Evolutionary conservation across 2,329 filamentous ascomycete genomes (phyloP), one percentile per base, ranked within the genome.

Genomic region (Mycosphaerella sp.): DNA sequence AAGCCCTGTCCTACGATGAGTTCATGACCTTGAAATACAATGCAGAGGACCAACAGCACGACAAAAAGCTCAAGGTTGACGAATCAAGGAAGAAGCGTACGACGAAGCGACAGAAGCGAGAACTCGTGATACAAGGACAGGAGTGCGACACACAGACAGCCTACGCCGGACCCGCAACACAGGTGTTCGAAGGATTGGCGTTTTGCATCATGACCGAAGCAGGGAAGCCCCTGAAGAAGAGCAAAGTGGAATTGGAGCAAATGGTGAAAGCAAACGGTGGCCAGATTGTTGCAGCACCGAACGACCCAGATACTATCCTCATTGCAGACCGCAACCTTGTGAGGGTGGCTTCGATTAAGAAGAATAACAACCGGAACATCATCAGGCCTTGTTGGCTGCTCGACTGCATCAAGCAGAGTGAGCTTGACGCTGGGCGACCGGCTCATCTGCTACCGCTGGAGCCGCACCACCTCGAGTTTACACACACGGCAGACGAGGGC

Each of bases 191-290:
- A 7, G 86, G 87, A 0, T 71, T 93, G 11, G 84, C 82, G 40
- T 95, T 96, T 67, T 95, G 64, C 65, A 80, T 97, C 17, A 79
- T 96, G 66, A 91, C 86, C 1, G 90, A 95, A 49, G 83, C 85
- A 29, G 67, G 78, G 1, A 76, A 80, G 41, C 87, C 89, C 0
- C 73, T 76, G 23, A 93, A 88, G 70, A 89, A 83, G 68, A 80
- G 79, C 5, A 96, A 95, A 69, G 76, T 79, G 0, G 84, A 95
- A 59, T 74, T 98, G 1, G 91, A 97, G 69, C 76, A 81, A 7
- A 71, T 95, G 1, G 80, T 97, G 63, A 95, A 93, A 69, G 80
- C 84, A 4, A 83, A 96, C 57, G 92, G 92, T 3, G 93, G 90
- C 5, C 81, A 74, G 8, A 78, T 96, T 32, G 86, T 85, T 6